Evolutionary conservation across 176 grass and related monocot species (phyloP).

Genomic region (Elymus sibiricus): DNA sequence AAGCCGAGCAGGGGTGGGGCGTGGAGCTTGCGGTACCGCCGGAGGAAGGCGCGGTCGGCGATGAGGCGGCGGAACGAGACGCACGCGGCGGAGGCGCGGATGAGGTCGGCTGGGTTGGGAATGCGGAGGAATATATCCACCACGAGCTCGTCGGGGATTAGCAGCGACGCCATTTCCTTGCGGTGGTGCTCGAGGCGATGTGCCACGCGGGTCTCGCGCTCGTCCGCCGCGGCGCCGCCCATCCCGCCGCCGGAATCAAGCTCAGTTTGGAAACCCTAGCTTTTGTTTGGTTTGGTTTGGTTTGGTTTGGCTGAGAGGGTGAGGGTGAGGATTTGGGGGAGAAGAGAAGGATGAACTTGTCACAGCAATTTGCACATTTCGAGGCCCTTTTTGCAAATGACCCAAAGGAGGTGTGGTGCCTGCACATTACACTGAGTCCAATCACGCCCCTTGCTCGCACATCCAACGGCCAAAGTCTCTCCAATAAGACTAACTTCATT

Average conservation of each 20-base stretch:
- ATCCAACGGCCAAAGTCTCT: too few relatives aligned
- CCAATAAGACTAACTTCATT: too few relatives aligned
- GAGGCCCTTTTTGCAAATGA: too few relatives aligned
- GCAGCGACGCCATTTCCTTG: neutral
- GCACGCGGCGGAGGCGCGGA: neutral
- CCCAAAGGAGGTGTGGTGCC: too few relatives aligned
- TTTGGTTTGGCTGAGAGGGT: neutral
- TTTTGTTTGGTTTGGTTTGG: neutral
- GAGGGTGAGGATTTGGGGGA: neutral
- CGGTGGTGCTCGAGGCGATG: too few relatives aligned
- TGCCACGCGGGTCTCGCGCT: neutral
- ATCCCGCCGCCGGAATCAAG: neutral
- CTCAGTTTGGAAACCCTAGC: neutral
- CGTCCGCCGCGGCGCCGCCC: neutral
- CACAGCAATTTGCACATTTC: too few relatives aligned
- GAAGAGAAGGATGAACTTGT: neutral
- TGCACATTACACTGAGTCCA: too few relatives aligned
- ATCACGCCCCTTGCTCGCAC: too few relatives aligned
- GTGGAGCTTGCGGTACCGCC: neutral
- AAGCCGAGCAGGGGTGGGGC: neutral
- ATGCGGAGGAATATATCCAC: neutral
- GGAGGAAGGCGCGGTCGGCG: neutral
- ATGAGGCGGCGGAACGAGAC: neutral
- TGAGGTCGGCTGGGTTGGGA: neutral
- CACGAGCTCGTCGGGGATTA: neutral